Conservation (phyloP, 208 protist genomes). For the Tritrichomonas foetus region DNA sequence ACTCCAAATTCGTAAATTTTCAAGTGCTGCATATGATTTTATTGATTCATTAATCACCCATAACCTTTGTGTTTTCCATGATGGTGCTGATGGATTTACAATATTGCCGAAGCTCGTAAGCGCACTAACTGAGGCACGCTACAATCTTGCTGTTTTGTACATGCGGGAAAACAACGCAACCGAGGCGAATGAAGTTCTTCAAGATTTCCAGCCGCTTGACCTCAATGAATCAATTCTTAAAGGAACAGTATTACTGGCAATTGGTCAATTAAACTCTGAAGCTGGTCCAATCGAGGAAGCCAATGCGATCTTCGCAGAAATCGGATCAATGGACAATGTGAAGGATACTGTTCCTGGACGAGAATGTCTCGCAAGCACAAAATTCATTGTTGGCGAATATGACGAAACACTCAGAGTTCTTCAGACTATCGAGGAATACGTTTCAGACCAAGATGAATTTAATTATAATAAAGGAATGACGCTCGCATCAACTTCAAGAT, state of each 20-base stretch:
- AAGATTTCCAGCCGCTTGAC: neutral
- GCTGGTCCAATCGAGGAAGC: neutral
- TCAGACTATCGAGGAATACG: neutral
- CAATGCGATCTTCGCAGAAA: neutral
- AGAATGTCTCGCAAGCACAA: neutral
- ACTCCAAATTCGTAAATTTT: constrained; percentile 4
- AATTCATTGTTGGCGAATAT: neutral
- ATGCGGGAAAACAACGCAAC: neutral
- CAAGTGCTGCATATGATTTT: constrained; percentile 4
- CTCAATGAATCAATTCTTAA: neutral
- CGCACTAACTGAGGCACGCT: neutral
- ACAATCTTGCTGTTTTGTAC: neutral
- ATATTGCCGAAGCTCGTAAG: neutral
- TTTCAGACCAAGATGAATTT: neutral
- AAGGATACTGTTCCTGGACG: neutral
- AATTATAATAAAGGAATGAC: constrained; percentile 28
- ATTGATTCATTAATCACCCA: neutral
- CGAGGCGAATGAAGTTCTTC: neutral
- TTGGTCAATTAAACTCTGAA: neutral
- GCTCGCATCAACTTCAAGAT: neutral
- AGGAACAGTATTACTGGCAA: neutral
- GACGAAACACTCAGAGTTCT: neutral
- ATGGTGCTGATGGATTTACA: constrained; percentile 17
- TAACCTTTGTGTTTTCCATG: constrained; percentile 1
- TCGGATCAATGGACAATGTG: neutral